Evolutionary conservation across 768 basidiomycete species (phyloP).

Genomic region (Tulasnella sp.): DNA sequence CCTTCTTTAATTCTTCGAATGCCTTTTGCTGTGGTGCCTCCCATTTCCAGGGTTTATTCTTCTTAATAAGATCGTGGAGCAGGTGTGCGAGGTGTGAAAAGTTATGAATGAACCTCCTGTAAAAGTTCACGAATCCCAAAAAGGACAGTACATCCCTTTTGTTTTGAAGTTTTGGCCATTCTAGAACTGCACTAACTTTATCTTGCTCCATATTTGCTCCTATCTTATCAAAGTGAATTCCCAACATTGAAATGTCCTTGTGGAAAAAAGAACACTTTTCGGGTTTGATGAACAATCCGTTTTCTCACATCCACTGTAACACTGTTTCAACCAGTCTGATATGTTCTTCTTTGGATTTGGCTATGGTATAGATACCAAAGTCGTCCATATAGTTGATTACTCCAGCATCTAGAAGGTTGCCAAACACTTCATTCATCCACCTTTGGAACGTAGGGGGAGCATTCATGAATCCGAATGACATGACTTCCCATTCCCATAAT

Average conservation of each 20-base stretch:
- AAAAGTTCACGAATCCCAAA: constrained; percentile 25
- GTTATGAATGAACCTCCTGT: constrained; percentile 21
- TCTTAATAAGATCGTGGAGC: not conserved
- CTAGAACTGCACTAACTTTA: constrained; percentile 20
- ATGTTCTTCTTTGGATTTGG: constrained; percentile 14
- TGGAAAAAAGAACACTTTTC: not conserved
- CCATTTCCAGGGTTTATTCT: not conserved
- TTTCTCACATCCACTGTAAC: constrained; percentile 1
- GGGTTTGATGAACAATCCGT: not conserved
- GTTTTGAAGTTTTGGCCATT: constrained; percentile 21
- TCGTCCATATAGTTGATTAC: constrained; percentile 19
- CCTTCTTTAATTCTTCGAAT: not conserved
- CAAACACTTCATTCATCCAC: constrained; percentile 17
- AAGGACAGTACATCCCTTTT: constrained; percentile 21
- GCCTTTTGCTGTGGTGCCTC: not conserved
- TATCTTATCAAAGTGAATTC: not conserved
- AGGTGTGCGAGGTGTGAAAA: constrained; percentile 17
- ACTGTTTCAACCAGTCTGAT: constrained; percentile 5
- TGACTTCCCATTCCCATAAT: constrained; percentile 18
- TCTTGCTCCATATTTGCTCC: constrained; percentile 18
- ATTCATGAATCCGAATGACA: constrained; percentile 12
- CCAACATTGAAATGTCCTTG: constrained; percentile 1
- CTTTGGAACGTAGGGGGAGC: constrained; percentile 2
- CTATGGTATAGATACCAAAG: constrained; percentile 16
- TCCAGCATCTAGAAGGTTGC: constrained; percentile 15